Percentiles rank a stretch among this genome's conserved stretches.
These are phyloP conservation scores for Davidsoniella virescens DNA, from an alignment of 2,329 filamentous ascomycete species.

Conservation along the genomic window DNA sequence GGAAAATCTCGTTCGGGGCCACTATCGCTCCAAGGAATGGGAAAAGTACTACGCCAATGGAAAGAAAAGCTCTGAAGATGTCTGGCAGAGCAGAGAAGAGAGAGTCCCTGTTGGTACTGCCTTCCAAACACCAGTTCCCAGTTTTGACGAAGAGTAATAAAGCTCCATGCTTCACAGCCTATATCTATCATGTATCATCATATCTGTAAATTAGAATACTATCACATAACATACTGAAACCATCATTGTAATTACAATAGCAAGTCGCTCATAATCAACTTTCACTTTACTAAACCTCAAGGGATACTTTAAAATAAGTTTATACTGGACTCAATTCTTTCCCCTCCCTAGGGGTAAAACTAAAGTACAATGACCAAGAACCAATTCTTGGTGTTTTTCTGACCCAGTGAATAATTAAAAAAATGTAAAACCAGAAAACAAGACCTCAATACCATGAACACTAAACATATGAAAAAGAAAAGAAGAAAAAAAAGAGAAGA, in stretches of 20 bases:
- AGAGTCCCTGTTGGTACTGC: slow-evolving; percentile 34
- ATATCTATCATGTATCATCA: no score
- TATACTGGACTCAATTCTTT: slow-evolving; percentile 13
- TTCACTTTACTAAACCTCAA: neutral
- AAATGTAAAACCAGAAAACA: slow-evolving; percentile 13
- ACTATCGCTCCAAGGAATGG: slow-evolving; percentile 49
- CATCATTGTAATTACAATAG: neutral
- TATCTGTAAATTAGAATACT: no score
- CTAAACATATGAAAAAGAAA: slow-evolving; percentile 5
- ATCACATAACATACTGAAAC: no score
- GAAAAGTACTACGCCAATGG: slow-evolving; percentile 45
- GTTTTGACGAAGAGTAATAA: slow-evolving; percentile 21
- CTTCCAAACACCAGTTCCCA: slow-evolving; percentile 26
- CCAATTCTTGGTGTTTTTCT: slow-evolving; percentile 10
- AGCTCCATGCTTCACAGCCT: neutral
- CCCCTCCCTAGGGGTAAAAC: slow-evolving; percentile 8
- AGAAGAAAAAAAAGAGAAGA: slow-evolving; percentile 18
- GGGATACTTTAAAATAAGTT: neutral
- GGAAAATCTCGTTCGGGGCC: slow-evolving; percentile 44
- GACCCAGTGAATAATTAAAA: slow-evolving; percentile 20
- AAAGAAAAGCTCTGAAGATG: slow-evolving; percentile 63
- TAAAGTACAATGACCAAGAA: slow-evolving; percentile 13
- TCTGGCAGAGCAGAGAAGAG: slow-evolving; percentile 63
- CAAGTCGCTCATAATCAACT: neutral
- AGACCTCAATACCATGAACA: slow-evolving; percentile 13